Base-by-base conservation (phyloP, 2,329 filamentous ascomycete species). In the Endoconidiophora laricicola region DNA sequence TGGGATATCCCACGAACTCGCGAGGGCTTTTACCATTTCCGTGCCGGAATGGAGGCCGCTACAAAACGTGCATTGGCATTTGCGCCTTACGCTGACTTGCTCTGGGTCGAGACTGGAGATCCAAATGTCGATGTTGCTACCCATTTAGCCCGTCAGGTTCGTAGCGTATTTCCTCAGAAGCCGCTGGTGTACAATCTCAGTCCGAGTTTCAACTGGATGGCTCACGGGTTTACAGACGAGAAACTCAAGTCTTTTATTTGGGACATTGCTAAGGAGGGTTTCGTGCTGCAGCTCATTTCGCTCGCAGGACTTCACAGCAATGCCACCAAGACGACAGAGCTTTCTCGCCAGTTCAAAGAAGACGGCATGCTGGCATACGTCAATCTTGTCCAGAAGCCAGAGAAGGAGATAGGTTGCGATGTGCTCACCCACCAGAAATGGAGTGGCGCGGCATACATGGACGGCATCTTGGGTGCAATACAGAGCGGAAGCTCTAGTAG, bases 131-230 rank as follows among this genome's bases (percentile, higher is more conserved):
- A 76, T 46, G 84, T 93, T 33, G 86, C 86, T 0, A 70, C 74
- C 3, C 71, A 73, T 46, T 86, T 98, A 47, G 85, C 84, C 10
- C 73, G 75, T 9, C 76, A 86, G 43, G 91, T 98, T 54, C 78
- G 83, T 49, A 66, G 69, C 0, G 69, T 67, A 3, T 71, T 77
- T 58, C 86, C 87, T 0, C 79, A 77, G 54, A 96, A 96, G 74
- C 83, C 85, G 36, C 75, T 98, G 22, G 90, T 96, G 0, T 98
- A 98, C 69, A 98, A 98, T 68, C 75, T 98, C 1, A 88, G 82
- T 3, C 91, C 91, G 1, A 94, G 86, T 6, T 98, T 98, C 74
- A 96, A 98, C 72, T 98, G 91, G 91, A 91, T 93, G 78, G 79
- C 79, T 9, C 88, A 96, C 62, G 91, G 90, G 26, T 98, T 96